Evolutionary conservation across 305 asterid species (phyloP).

Genomic region (Solanum hybrid): DNA sequence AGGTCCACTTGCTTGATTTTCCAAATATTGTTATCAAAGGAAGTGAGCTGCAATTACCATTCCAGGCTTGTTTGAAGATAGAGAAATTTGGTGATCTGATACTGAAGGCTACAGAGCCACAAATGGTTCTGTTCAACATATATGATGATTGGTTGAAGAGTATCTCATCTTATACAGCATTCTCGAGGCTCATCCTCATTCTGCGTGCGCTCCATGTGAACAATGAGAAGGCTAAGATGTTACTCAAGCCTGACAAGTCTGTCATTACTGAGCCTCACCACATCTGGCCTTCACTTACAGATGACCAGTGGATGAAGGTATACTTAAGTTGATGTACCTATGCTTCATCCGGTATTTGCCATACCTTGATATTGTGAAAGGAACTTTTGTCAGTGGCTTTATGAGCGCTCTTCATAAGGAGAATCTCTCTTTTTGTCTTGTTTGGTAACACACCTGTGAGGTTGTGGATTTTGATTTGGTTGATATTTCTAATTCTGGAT

Average conservation of each 20-base stretch:
- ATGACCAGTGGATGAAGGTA: constrained; percentile 99
- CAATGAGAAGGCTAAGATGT: constrained; percentile 97
- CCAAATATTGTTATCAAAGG: constrained; percentile 98
- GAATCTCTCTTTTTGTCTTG: not conserved
- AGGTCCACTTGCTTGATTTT: constrained; percentile 96
- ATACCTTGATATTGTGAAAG: not conserved
- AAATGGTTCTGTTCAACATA: constrained; percentile 96
- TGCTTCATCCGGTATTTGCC: not conserved
- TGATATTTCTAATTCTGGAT: not conserved
- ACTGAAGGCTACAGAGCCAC: constrained; percentile 96
- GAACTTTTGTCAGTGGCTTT: not conserved
- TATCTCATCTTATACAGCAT: constrained; percentile 94
- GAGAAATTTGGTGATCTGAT: constrained; percentile 99
- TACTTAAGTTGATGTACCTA: constrained; percentile 1
- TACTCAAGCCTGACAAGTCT: constrained; percentile 97
- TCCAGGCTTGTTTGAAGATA: constrained; percentile 98
- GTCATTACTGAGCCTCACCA: constrained; percentile 92
- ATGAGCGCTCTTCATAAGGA: not conserved
- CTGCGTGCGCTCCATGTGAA: constrained; percentile 95
- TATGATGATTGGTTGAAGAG: constrained; percentile 99
- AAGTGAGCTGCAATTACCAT: constrained; percentile 96
- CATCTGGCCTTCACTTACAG: constrained; percentile 94
- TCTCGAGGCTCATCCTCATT: constrained; percentile 89
- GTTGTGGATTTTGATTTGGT: not conserved
- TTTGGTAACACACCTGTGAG: not conserved